Evolutionary conservation across 192 early-diverging fungal species (phyloP), one percentile per base, ranked within the genome.

Genomic region (Linnemannia exigua): DNA sequence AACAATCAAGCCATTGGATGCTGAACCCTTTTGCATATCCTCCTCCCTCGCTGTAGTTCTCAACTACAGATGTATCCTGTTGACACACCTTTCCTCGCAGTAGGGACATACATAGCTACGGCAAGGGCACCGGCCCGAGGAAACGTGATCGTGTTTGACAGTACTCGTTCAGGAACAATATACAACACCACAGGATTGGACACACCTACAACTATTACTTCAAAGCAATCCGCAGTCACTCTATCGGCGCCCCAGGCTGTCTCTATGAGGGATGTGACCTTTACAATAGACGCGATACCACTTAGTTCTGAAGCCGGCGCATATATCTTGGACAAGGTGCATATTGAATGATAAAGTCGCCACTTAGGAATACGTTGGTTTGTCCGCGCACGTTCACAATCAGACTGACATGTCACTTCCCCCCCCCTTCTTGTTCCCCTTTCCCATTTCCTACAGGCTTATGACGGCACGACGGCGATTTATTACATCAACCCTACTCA

Each of bases 111-210:
- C 58, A 63, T 2, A 12, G 28, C 2, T 0, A 11, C 25, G 15
- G 58, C 58, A 63, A 63, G 28, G 12, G 25, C 28, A 11, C 58
- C 58, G 8, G 58, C 58, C 28, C 58, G 22, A 0, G 58, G 58
- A 63, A 63, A 63, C 58, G 58, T 25, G 28, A 63, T 63, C 28
- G 58, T 63, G n/a, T 63, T 63, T 22, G 58, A 63, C 28, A 63
- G 25, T 31, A 25, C 58, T 63, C 58, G 25, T 14, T 63, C 58
- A 31, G 58, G 58, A 1, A 33, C 58, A 12, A 63, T 63, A 8
- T 63, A 63, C 28, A 63, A n/a, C 28, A 12, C 58, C 0, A 63
- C 58, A 3, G 58, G 58, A 2, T 63, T 15, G 11, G 58, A 63
- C 58, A 63, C 58, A 28, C 25, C 28, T 25, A 25, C 22, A 25